These are phyloP conservation scores for Cerioporus squamosus DNA, from an alignment of 1,284 basidiomycete species.

Conservation along the genomic window DNA sequence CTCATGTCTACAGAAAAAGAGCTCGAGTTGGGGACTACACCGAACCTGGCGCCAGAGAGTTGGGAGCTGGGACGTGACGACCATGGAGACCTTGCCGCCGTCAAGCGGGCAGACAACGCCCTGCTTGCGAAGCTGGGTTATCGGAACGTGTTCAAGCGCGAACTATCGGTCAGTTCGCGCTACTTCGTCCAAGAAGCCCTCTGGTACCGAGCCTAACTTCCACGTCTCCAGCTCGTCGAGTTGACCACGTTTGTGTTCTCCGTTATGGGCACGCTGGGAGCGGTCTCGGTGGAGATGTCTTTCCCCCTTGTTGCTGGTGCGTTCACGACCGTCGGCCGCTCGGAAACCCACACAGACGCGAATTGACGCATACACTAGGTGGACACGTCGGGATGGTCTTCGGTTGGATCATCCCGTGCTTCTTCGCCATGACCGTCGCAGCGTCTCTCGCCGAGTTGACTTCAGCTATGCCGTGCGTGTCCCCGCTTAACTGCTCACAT, in stretches of 20 bases:
- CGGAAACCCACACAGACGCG: background rate
- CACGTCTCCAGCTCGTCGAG: conserved; percentile 52
- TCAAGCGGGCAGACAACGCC: conserved; percentile 53
- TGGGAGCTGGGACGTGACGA: conserved; percentile 11
- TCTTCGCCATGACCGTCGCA: conserved; percentile 71
- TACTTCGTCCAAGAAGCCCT: background rate
- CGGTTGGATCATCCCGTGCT: conserved; percentile 75
- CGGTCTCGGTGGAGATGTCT: conserved; percentile 66
- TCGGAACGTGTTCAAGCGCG: conserved; percentile 75
- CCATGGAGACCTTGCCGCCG: conserved; percentile 20
- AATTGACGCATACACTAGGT: conserved; percentile 42
- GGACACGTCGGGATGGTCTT: conserved; percentile 80
- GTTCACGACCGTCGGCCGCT: conserved; percentile 12
- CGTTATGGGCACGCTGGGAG: conserved; percentile 76
- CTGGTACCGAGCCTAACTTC: background rate
- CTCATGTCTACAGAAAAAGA: conserved; percentile 3
- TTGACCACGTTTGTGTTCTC: conserved; percentile 73
- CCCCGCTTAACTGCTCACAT: background rate
- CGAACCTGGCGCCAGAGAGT: background rate
- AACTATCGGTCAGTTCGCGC: conserved; percentile 63
- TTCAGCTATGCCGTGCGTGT: conserved; percentile 75
- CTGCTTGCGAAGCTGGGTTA: conserved; percentile 73
- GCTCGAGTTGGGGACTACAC: background rate
- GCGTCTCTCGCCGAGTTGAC: conserved; percentile 74
- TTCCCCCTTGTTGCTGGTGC: conserved; percentile 66